Evolutionary conservation across 2,329 filamentous ascomycete species (phyloP), one percentile per base, ranked within the genome.

Genomic region (Pseudogymnoascus sp.): DNA sequence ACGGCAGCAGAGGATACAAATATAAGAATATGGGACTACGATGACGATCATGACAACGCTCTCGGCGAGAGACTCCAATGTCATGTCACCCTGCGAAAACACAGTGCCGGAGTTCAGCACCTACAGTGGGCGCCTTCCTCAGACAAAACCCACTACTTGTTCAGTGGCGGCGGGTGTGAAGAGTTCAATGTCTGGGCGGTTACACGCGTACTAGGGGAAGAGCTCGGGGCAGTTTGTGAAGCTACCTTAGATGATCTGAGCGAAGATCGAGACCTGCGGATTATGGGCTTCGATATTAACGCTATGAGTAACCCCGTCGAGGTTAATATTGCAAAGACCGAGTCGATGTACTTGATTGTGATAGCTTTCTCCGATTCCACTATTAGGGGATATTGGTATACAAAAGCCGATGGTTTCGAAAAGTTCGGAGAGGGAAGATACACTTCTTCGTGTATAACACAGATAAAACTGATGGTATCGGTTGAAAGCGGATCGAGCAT

Each of bases 101-200:
- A 99, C 72, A 88, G 86, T 1, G 88, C 91, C 0, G 95, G 93
- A 0, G 84, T 97, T 6, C 93, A 97, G 73, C 65, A 73, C 37
- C 67, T 74, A 7, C 82, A 82, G 65, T 97, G 91, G 90, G 85
- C 89, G 1, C 81, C 84, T 56, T 84, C 88, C 1, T 25, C 42
- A 3, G 62, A 46, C 5, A n/a, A 14, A 2, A 63, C 67, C 14
- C 61, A 67, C 8, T 89, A 88, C 68, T 82, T 99, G 2, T 89
- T 97, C 72, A 96, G 90, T 67, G 93, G 91, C 69, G 91, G 85
- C 5, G 95, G 93, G 0, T 88, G 86, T 65, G 93, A 97, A 73
- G 93, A 99, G 74, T 88, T 97, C 66, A 93, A 88, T 69, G 82
- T 93, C 9, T 99, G 95, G 93, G 82, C 84, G 42, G 78, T 56